Conservation (phyloP, 768 basidiomycete species). For the Leccinum barrowsii region DNA sequence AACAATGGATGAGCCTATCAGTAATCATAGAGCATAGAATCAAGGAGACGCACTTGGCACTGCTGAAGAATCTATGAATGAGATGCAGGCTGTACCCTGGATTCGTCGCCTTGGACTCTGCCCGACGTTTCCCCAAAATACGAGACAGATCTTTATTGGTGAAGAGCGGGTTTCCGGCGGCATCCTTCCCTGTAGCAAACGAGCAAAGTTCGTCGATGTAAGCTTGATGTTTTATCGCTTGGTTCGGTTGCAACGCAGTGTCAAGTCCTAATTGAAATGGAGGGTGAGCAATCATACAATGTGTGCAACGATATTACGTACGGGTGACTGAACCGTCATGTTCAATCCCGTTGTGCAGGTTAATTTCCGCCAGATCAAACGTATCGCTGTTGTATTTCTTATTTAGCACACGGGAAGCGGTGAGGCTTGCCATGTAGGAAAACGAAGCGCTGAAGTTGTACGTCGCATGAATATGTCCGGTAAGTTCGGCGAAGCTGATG, state of each 20-base stretch:
- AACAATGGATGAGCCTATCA: background rate
- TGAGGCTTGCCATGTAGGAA: constrained; percentile 60
- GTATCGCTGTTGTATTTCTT: constrained; percentile 54
- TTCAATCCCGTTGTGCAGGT: constrained; percentile 15
- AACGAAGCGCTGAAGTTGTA: constrained; percentile 72
- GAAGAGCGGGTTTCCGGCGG: constrained; percentile 44
- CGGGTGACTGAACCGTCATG: constrained; percentile 28
- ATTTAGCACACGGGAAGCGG: constrained; percentile 52
- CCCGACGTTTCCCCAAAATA: constrained; percentile 56
- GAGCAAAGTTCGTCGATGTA: constrained; percentile 55
- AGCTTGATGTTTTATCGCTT: constrained; percentile 46
- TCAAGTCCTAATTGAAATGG: constrained; percentile 48
- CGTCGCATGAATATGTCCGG: constrained; percentile 40
- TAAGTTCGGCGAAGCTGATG: constrained; percentile 53
- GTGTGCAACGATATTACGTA: constrained; percentile 4
- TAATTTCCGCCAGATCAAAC: constrained; percentile 51
- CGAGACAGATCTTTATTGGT: constrained; percentile 58
- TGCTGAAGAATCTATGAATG: constrained; percentile 61
- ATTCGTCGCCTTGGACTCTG: constrained; percentile 51
- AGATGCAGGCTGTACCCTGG: constrained; percentile 47
- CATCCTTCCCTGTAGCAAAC: constrained; percentile 55
- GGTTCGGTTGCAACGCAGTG: constrained; percentile 42
- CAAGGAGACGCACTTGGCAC: constrained; percentile 51
- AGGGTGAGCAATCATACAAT: background rate
- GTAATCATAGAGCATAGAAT: background rate